A percentile compares a stretch with the other conserved stretches of the same genome.
Evolutionary conservation across 2,329 filamentous ascomycete genomes (phyloP).

Genomic region (Botrytis tulipae): DNA sequence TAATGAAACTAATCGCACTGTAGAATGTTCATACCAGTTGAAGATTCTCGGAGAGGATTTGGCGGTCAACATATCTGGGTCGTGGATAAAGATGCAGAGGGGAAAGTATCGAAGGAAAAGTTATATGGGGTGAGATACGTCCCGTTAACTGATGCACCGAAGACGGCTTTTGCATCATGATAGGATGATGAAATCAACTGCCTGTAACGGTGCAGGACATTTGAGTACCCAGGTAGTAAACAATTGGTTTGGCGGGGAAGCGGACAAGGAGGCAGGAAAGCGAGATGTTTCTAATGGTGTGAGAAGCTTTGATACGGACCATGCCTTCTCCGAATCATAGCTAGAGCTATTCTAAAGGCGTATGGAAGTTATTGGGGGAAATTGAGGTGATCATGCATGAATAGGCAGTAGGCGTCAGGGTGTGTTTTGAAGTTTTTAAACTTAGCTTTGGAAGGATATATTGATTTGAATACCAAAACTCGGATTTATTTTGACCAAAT

Average conservation of each 20-base stretch:
- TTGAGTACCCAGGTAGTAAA: not conserved
- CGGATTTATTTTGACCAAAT: not conserved
- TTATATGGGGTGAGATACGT: slow-evolving; percentile 75
- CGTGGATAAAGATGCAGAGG: slow-evolving; percentile 68
- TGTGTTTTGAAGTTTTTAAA: not conserved
- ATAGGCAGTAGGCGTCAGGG: not conserved
- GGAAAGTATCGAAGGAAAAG: slow-evolving; percentile 58
- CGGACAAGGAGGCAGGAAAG: not conserved
- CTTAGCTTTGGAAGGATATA: not conserved
- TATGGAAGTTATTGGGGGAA: not conserved
- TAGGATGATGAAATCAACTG: not conserved
- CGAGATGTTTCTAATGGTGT: not conserved
- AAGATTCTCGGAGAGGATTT: slow-evolving; percentile 45
- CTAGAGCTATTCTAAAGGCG: not conserved
- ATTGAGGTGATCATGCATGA: not conserved
- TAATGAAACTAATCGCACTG: not conserved
- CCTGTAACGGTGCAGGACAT: not conserved
- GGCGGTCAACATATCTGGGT: slow-evolving; percentile 59
- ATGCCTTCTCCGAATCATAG: not conserved
- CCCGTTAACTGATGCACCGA: slow-evolving; percentile 68
- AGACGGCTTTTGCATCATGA: not conserved
- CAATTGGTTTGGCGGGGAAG: not conserved
- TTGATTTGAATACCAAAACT: not conserved
- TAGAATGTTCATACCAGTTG: slow-evolving; percentile 75
- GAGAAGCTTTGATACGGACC: not conserved